Conservation (phyloP, 1,284 basidiomycete species). For the Anthracocystis setariae region DNA sequence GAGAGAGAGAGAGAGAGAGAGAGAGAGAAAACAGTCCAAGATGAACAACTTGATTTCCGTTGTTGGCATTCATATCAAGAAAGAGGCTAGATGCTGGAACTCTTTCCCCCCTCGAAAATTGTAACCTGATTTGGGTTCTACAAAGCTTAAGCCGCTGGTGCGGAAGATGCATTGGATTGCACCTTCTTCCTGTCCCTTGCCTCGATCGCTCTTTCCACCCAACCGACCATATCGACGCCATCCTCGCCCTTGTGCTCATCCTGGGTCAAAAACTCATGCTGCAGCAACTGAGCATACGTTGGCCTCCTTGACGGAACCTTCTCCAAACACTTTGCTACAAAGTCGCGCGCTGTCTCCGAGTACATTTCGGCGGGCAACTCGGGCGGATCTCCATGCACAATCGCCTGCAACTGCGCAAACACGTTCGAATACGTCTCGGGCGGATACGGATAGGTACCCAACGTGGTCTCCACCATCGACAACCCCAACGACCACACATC, state of each 20-base stretch:
- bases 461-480: slow-evolving; percentile 89
- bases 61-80: not conserved
- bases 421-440: slow-evolving; percentile 98
- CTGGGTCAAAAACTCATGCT: slow-evolving; percentile 77
- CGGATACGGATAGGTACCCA: slow-evolving; percentile 94
- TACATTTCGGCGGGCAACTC: slow-evolving; percentile 74
- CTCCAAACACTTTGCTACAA: slow-evolving; percentile 63
- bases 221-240: slow-evolving; percentile 68
- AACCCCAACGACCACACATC: slow-evolving; percentile 99
- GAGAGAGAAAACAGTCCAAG: too few relatives aligned
- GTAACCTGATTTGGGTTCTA: too few relatives aligned
- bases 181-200: slow-evolving; percentile 30
- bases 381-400: slow-evolving; percentile 92
- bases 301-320: slow-evolving; percentile 75
- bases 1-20: too few relatives aligned
- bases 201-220: slow-evolving; percentile 56
- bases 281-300: slow-evolving; percentile 83
- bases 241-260: slow-evolving; percentile 55
- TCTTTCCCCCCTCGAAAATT: too few relatives aligned
- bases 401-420: slow-evolving; percentile 93
- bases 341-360: slow-evolving; percentile 64
- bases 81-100: not conserved
- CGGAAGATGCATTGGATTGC: slow-evolving; percentile 11
- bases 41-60: too few relatives aligned
- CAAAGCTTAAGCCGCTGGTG: too few relatives aligned